phyloP scores from a whole-genome alignment of 2,329 filamentous ascomycete species.

The Epichloe sp. region DNA sequence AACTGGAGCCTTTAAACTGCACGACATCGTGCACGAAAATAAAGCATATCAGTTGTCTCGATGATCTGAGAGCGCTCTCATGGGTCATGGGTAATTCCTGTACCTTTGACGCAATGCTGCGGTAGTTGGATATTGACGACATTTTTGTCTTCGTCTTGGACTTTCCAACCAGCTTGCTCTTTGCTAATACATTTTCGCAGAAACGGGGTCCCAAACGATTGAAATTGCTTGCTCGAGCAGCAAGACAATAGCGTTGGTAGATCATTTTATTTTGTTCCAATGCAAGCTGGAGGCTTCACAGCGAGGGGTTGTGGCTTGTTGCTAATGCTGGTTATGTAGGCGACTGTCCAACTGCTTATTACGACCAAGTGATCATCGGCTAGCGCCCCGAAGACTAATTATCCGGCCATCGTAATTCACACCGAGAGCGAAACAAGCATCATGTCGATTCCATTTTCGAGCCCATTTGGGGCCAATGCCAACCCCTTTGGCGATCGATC shows the following conservation, averaged over 20 bases:
- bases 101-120: neutral
- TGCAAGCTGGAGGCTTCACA: neutral
- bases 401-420: neutral
- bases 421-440: neutral
- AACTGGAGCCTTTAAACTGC: neutral
- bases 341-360: neutral
- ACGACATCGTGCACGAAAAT: neutral
- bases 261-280: neutral
- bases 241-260: neutral
- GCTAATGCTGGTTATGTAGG: neutral
- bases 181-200: neutral
- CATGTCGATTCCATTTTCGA: constrained; percentile 71
- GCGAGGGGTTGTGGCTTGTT: neutral
- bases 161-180: neutral
- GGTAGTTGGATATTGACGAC: neutral
- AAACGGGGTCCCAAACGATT: neutral
- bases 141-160: neutral
- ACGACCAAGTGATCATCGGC: neutral
- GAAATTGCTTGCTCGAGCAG: neutral
- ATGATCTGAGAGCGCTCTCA: neutral
- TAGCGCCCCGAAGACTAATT: too few species aligned
- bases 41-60: neutral
- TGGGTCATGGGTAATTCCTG: neutral
- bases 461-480: constrained; percentile 50
- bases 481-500: constrained; percentile 54